Evolutionary conservation across 208 protist genomes (phyloP).

Genomic region (Leishmania braziliensis): DNA sequence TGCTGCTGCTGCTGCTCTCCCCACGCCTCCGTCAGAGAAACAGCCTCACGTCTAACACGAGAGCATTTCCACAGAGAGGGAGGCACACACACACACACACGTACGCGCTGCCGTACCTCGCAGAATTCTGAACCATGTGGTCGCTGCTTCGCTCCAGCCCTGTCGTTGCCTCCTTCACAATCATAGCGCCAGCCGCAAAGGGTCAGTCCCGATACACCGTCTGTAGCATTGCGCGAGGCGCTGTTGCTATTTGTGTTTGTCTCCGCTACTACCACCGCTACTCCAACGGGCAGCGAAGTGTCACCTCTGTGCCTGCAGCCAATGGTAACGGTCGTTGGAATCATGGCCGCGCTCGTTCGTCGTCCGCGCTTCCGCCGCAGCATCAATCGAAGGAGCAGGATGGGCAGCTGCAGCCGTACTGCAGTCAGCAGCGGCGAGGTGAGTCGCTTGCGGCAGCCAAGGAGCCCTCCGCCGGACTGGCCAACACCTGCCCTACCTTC

Average conservation of each 20-base stretch:
- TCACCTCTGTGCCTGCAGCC: slow-evolving; percentile 1
- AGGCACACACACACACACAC: neutral
- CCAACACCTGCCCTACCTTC: slow-evolving; percentile 36
- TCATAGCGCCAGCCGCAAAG: neutral
- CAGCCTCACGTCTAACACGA: neutral
- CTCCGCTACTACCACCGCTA: neutral
- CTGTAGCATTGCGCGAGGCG: neutral
- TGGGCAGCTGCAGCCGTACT: neutral
- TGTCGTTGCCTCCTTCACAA: neutral
- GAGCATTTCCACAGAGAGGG: neutral
- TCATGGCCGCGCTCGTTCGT: neutral
- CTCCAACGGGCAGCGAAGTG: neutral
- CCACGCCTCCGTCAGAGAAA: neutral
- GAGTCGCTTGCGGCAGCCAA: neutral
- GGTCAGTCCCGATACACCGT: neutral
- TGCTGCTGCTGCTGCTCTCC: neutral
- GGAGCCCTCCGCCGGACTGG: neutral
- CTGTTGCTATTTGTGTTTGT: neutral
- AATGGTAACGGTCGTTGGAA: neutral
- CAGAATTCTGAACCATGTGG: slow-evolving; percentile 2
- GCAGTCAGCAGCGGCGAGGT: neutral
- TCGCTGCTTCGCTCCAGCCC: neutral
- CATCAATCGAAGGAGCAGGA: slow-evolving; percentile 1
- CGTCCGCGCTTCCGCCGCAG: neutral
- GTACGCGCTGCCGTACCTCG: neutral